phyloP scores from a whole-genome alignment of 2,329 filamentous ascomycete species.

The Pseudopyrenochaeta lycopersici region DNA sequence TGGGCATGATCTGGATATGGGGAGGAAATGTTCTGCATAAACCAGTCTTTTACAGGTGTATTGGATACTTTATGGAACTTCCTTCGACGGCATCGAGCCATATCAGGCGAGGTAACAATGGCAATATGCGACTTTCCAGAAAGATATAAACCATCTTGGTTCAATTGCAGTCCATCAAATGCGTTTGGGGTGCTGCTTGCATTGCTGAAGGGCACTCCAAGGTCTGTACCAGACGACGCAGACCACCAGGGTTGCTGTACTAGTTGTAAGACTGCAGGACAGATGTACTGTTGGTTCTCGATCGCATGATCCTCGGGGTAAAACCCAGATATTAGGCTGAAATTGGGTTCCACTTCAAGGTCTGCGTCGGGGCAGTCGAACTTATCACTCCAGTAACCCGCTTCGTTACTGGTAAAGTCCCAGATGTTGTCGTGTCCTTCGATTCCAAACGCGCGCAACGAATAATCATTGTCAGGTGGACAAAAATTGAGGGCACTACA shows the following conservation, averaged over 20 bases:
- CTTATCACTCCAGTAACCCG: no score
- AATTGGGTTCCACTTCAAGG: not conserved
- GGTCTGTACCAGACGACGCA: not conserved
- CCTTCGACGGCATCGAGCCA: not conserved
- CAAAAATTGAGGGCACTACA: no score
- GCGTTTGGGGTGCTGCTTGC: not conserved
- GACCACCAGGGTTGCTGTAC: not conserved
- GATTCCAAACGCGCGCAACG: no score
- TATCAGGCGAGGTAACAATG: not conserved
- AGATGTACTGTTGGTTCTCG: not conserved
- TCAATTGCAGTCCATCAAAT: not conserved
- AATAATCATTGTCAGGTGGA: no score
- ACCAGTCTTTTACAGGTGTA: constrained; percentile 7
- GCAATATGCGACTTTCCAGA: not conserved
- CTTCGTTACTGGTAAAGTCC: no score
- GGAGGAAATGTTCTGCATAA: constrained; percentile 1
- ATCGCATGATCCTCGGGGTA: not conserved
- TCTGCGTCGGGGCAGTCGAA: no score
- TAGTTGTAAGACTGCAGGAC: not conserved
- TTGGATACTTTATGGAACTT: not conserved
- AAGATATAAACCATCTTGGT: not conserved
- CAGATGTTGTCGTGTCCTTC: no score
- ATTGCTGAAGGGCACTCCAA: not conserved
- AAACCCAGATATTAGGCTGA: not conserved
- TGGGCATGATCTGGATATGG: constrained; percentile 11